Evolutionary conservation across 768 basidiomycete genomes (phyloP).

Genomic region (Kwoniella mangroviensis): DNA sequence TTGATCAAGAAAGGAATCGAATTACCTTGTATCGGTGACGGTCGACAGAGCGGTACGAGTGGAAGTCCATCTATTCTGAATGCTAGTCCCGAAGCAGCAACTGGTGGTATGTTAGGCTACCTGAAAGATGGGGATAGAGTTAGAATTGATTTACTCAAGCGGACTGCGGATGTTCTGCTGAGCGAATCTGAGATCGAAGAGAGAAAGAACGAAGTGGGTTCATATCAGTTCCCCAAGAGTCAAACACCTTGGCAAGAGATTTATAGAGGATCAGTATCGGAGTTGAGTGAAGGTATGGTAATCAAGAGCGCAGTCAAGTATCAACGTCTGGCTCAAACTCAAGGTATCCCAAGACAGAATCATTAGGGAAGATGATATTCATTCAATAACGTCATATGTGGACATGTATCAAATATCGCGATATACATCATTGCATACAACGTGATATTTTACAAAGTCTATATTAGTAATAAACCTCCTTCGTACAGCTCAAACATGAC

Average conservation of each 20-base stretch:
- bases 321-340: slow-evolving; percentile 52
- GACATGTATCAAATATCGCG: neutral
- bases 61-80: slow-evolving; percentile 56
- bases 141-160: slow-evolving; percentile 47
- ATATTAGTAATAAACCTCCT: neutral
- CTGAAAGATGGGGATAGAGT: slow-evolving; percentile 50
- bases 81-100: slow-evolving; percentile 54
- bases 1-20: slow-evolving; percentile 56
- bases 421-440: neutral
- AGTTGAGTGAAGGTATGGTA: slow-evolving; percentile 57
- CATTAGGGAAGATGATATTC: slow-evolving; percentile 29
- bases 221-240: slow-evolving; percentile 39
- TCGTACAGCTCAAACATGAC: slow-evolving; percentile 17
- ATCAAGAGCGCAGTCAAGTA: slow-evolving; percentile 53
- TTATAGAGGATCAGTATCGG: slow-evolving; percentile 48
- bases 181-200: slow-evolving; percentile 43
- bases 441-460: neutral
- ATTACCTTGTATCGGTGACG: slow-evolving; percentile 56
- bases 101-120: slow-evolving; percentile 50
- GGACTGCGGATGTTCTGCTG: slow-evolving; percentile 48
- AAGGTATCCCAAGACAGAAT: slow-evolving; percentile 46
- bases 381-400: neutral
- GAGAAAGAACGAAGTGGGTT: slow-evolving; percentile 47
- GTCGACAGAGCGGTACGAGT: slow-evolving; percentile 54
- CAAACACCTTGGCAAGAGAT: slow-evolving; percentile 58